Base-by-base conservation (phyloP, 2,329 filamentous ascomycete species). In the Thelonectria blattea region DNA sequence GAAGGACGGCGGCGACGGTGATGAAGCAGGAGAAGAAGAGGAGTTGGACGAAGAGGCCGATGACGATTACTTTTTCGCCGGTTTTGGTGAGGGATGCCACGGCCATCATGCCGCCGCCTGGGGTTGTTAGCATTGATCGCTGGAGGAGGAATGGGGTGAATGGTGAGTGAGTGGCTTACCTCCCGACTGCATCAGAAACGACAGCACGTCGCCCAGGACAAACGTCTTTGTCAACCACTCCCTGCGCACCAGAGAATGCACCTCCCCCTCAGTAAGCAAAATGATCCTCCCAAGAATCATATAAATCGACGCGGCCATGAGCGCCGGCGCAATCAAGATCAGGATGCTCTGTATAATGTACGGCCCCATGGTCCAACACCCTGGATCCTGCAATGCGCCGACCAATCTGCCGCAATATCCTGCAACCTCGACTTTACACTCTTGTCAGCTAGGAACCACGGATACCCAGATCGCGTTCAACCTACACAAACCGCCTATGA, bases 1-100 rank as follows among this genome's bases (percentile, higher is more conserved):
- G 80, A 66, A 85, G 85, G 0, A 81, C 61, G 1, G 76, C 65
- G 0, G 81, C 76, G 0, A 79, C 76, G 2, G 79, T 45, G 32
- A 85, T 73, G 65, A 88, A 88, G 52, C 84, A 73, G 5, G 76
- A 75, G 53, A 88, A 86, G 59, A 83, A 79, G n/a, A 83, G 46
- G 12, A 88, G 76, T 62, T 88, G 85, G 0, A 87, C 69, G 8
- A 82, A 73, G 1, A 88, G 73, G 9, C 85, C 85, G 1, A 65
- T 79, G 11, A 87, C 71, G 10, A 87, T 80, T 43, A 87, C 72
- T 2, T 79, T 76, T 53, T 82, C 73, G 22, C 81, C 81, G 1
- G 70, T 69, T n/a, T 69, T 62, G 50, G 52, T 62, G 2, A 65
- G 20, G 24, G 70, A 62, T 14, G 56, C 58, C 9, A 53, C 15